These are phyloP conservation scores for Fusarium tuaranense DNA, from an alignment of 2,329 filamentous ascomycete genomes.

Conservation along the genomic window DNA sequence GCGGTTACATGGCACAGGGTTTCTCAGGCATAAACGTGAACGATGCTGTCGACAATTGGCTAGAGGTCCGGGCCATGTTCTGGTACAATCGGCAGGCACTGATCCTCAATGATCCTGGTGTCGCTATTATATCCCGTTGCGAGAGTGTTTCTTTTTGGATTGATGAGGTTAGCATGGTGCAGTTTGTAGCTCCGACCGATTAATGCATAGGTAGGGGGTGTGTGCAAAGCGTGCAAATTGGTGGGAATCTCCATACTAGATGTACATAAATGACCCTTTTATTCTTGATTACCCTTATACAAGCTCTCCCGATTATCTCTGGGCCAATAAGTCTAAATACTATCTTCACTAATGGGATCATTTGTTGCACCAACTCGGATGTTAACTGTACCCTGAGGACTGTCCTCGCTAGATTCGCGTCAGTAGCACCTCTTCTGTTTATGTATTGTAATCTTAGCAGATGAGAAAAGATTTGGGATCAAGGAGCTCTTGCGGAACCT, in stretches of 20 bases:
- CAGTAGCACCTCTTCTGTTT: no score
- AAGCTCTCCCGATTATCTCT: no score
- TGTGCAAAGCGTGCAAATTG: background rate
- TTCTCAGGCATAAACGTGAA: slow-evolving; percentile 7
- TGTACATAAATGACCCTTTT: background rate
- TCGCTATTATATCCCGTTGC: background rate
- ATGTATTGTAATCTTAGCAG: no score
- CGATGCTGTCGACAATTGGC: background rate
- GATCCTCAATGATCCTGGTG: background rate
- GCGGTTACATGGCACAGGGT: background rate
- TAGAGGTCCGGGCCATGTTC: background rate
- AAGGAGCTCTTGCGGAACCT: no score
- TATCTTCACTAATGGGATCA: no score
- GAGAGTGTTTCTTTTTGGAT: background rate
- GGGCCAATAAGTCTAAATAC: no score
- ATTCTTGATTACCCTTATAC: background rate
- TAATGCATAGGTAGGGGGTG: background rate
- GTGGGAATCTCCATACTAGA: background rate
- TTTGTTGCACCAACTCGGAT: no score
- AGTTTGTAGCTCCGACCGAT: background rate
- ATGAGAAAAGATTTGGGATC: no score
- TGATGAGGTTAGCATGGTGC: background rate
- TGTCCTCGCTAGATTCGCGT: no score
- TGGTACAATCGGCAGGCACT: background rate
- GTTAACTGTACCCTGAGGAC: no score